Base-by-base conservation (phyloP, 2,329 filamentous ascomycete species). In the Albophoma yamanashiensis region DNA sequence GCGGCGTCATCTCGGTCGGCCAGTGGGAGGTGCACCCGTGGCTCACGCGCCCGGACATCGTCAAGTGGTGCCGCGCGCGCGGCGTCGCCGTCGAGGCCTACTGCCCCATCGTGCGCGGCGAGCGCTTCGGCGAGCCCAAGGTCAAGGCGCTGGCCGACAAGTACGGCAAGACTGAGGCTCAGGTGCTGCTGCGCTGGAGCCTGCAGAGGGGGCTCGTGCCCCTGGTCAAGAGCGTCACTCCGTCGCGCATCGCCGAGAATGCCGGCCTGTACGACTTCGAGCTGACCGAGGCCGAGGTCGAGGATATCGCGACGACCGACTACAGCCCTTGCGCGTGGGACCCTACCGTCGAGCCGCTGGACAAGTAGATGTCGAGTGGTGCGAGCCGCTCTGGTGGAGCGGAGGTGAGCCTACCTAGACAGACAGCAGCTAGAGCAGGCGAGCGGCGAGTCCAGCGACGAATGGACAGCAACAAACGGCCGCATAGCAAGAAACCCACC, bases 21-120 rank as follows among this genome's bases (percentile, higher is more conserved):
- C 92, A 96, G 74, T 91, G 89, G 74, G 92, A 97, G 75, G 76
- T 97, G 14, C 92, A 97, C 73, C 92, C 92, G 0, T 97, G 91
- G 92, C 84, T 92, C 50, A 80, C 86, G 11, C 81, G 92, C n/a
- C 76, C 80, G 27, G 91, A 96, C 68, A 91, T 97, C 62, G 85
- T 87, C 11, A 77, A 83, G 55, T 97, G 92, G 91, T 89, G 89
- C 66, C 73, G 79, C 63, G 79, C 86, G 71, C 79, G 84, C 22
- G 79, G 79, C 62, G 76, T 89, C 25, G 80, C 84, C 39, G 71
- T 89, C 17, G 80, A 91, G 74, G 84, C 84, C 0, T 88, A 86
- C 69, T 80, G 77, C 50, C 84, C 85, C 15, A 76, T 87, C 50
- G 82, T 86, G 1, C 77, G 81, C 53, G 92, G 89, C 60, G 76